Evolutionary conservation across 129 eudicot genomes (phyloP).

Genomic region (Solidago caesia): DNA sequence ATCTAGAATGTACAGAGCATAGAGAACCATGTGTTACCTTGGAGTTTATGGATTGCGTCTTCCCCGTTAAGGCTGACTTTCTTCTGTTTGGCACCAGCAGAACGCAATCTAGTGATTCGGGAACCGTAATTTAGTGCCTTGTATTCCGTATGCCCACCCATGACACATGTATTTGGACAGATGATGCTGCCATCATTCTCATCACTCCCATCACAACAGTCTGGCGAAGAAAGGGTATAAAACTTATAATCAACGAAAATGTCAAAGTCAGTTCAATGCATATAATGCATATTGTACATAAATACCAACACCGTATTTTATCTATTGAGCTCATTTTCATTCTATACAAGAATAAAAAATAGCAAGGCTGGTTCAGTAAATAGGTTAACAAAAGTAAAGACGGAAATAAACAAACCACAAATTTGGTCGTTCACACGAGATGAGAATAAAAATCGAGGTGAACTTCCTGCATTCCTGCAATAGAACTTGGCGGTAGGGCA

Average conservation of each 20-base stretch:
- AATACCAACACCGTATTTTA: background rate
- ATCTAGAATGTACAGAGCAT: background rate
- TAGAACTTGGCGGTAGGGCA: constrained; percentile 86
- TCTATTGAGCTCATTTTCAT: background rate
- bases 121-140: constrained; percentile 39
- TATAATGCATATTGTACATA: background rate
- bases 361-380: background rate
- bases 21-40: constrained; percentile 40
- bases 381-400: background rate
- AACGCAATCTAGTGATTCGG: constrained; percentile 16
- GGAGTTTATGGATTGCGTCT: constrained; percentile 50
- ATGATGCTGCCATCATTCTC: constrained; percentile 63
- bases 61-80: constrained; percentile 29
- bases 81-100: constrained; percentile 34
- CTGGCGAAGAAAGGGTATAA: constrained; percentile 29
- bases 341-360: background rate
- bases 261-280: background rate
- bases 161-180: constrained; percentile 84
- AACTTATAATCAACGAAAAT: background rate
- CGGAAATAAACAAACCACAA: constrained; percentile 60
- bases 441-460: constrained; percentile 78
- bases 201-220: constrained; percentile 99
- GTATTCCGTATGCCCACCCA: constrained; percentile 83
- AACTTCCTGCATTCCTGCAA: constrained; percentile 82
- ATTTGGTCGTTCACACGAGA: constrained; percentile 89